A percentile compares a stretch with the other conserved stretches of the same genome.
These are phyloP conservation scores for Jaenimonas drosophilae DNA, from an alignment of 208 protist genomes.

Conservation along the genomic window DNA sequence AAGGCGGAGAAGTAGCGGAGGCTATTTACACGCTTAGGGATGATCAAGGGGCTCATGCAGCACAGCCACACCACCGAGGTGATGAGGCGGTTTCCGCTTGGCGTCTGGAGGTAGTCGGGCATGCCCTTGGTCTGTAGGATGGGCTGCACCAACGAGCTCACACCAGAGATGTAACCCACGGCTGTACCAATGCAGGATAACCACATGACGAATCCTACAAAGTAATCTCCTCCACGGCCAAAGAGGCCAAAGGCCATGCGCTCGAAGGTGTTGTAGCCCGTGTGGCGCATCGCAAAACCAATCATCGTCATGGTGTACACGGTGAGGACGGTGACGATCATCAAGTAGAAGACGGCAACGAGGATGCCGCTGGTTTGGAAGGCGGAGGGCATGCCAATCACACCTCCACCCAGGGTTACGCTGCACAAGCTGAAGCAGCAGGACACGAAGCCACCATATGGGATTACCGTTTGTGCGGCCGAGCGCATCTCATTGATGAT, in stretches of 20 bases:
- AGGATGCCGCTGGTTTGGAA: conserved; percentile 11
- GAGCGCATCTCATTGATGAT: too few relatives aligned
- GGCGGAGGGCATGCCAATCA: conserved; percentile 13
- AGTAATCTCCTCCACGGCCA: conserved; percentile 7
- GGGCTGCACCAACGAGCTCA: conserved; percentile 34
- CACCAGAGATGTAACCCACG: conserved; percentile 33
- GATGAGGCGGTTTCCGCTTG: conserved; percentile 24
- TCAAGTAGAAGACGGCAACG: conserved; percentile 11
- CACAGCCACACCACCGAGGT: conserved; percentile 30
- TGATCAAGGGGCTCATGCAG: conserved; percentile 52
- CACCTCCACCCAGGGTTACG: conserved; percentile 14
- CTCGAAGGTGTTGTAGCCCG: conserved; percentile 9
- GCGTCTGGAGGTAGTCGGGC: conserved; percentile 27
- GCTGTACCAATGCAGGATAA: conserved; percentile 17
- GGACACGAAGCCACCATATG: conserved; percentile 35
- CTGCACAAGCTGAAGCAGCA: conserved; percentile 30
- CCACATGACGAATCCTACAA: conserved; percentile 11
- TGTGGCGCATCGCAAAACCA: conserved; percentile 8
- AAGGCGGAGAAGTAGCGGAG: conserved; percentile 67
- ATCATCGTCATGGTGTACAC: conserved; percentile 21
- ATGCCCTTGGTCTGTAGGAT: conserved; percentile 13
- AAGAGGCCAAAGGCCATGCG: conserved; percentile 7
- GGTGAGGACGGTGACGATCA: conserved; percentile 8
- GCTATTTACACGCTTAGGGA: conserved; percentile 57
- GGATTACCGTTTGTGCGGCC: conserved; percentile 18